Evolutionary conservation across 352 stramenopile species (phyloP).

Genomic region (Pythium aquatile): DNA sequence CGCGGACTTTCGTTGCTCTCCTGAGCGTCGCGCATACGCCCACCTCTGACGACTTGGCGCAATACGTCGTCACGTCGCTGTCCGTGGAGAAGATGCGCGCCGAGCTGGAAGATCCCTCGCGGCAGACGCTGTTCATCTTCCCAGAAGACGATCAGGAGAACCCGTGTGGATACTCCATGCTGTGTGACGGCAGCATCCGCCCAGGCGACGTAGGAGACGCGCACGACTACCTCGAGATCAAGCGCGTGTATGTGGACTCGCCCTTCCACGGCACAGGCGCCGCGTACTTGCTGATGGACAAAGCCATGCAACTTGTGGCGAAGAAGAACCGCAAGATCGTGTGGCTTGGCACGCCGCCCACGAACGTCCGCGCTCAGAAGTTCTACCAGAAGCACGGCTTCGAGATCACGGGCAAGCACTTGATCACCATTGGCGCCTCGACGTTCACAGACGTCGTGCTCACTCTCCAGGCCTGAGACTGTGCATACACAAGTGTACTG

Average conservation of each 20-base stretch:
- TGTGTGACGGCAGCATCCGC: constrained; percentile 25
- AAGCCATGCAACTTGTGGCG: constrained; percentile 25
- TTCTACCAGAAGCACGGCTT: constrained; percentile 41
- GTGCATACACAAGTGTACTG: too few relatives aligned
- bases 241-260: constrained; percentile 35
- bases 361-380: constrained; percentile 32
- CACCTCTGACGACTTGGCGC: constrained; percentile 22
- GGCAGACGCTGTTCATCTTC: constrained; percentile 29
- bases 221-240: constrained; percentile 30
- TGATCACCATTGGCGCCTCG: constrained; percentile 21
- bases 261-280: constrained; percentile 30
- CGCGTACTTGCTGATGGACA: constrained; percentile 29
- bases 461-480: constrained; percentile 2
- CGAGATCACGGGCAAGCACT: constrained; percentile 26
- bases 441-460: constrained; percentile 16
- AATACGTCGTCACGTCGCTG: constrained; percentile 22
- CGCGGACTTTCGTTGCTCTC: constrained; percentile 30
- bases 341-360: constrained; percentile 32
- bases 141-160: background rate
- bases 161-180: constrained; percentile 31
- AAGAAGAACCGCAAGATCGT: constrained; percentile 26
- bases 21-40: constrained; percentile 4
- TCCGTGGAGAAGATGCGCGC: constrained; percentile 21
- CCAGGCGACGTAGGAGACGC: constrained; percentile 22
- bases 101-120: constrained; percentile 24